Evolutionary conservation across 1,139 yeast genomes (phyloP), one percentile per base, ranked within the genome.

Genomic region (Debaryomyces nepalensis): DNA sequence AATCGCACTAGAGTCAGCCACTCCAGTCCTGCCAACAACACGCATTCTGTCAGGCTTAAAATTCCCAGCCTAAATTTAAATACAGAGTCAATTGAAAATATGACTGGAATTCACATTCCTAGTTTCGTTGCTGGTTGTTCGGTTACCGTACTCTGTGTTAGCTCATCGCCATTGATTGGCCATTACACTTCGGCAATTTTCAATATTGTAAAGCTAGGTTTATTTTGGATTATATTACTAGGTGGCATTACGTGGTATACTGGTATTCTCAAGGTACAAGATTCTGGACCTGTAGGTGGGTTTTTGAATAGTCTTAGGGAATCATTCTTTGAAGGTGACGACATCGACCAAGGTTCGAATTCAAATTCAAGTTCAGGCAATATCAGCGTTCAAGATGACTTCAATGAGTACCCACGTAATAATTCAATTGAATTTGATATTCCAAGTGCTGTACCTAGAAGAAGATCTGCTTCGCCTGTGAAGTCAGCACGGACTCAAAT

Each of bases 81-180:
- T 24, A 31, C 24, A 4, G 24, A 21, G 11, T 14, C 16, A 10
- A 24, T 34, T 18, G 37, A 42, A 31, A 11, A 21, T 10, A 39
- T 39, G 35, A 23, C 33, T 10, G 39, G 46, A 9, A 59, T 66
- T 47, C 70, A 67, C 43, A 40, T 55, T 8, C 70, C 66, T 7
- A 69, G 75, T 45, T 70, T 63, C 43, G 52, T 52, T 1, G 43
- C 61, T n/a, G 77, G 77, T 0, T 45, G 61, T 21, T 40, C 55
- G 2, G 35, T 63, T 3, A 61, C 67, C 2, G 44, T 59, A 9
- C 40, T 54, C 3, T 46, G 59, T 20, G 58, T 52, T 37, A 45
- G 50, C 15, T 48, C 57, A 40, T 57, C 54, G 30, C 66, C 67
- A 5, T 42, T 50, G 8, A 41, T 66, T 18, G 6, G 47, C 5